Base-by-base conservation (phyloP, 2,329 filamentous ascomycete species). In the Drechslera avenae region DNA sequence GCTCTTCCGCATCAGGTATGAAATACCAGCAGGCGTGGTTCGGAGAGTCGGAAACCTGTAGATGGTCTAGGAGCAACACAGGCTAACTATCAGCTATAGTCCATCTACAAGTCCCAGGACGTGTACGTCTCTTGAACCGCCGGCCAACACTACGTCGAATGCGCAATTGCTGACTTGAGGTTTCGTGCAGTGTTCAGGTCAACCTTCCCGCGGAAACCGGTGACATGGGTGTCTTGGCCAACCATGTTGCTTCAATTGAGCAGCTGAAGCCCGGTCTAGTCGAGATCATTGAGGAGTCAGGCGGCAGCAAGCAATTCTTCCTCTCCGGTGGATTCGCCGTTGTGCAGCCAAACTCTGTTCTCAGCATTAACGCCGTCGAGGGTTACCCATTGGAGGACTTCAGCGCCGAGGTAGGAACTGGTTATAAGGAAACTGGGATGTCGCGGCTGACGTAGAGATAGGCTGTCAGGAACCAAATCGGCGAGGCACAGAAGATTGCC, bases 281-380 rank as follows among this genome's bases (percentile, higher is more conserved):
- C 66, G 93, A 97, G 83, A 84, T 99, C 73, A 86, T 97, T 66
- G 93, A 97, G 83, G 94, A 99, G 85, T 85, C 81, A 73, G 90
- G 91, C 73, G 83, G 82, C 63, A 87, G 76, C 89, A 99, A 99
- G 86, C 90, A 95, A 80, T 99, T 94, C 83, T 99, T 99, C 88
- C 85, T 97, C 56, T 96, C 94, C 61, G 94, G 94, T 73, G 94
- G 94, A 66, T 99, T 99, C 73, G 94, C 94, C 70, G 87, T 94
- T 68, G 91, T 99, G 56, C 94, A 99, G 83, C 94, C 94, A 73
- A 87, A 91, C 83, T 97, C 92, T 33, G 79, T 86, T 71, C 83
- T 99, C 77, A 97, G 90, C 88, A 96, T 99, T 84, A 99, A 97
- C 81, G 92, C 94, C 66, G 90, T 96, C 56, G 94, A 99, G 83